Evolutionary conservation across 2,329 filamentous ascomycete species (phyloP).

Genomic region (Fusarium acutatum): DNA sequence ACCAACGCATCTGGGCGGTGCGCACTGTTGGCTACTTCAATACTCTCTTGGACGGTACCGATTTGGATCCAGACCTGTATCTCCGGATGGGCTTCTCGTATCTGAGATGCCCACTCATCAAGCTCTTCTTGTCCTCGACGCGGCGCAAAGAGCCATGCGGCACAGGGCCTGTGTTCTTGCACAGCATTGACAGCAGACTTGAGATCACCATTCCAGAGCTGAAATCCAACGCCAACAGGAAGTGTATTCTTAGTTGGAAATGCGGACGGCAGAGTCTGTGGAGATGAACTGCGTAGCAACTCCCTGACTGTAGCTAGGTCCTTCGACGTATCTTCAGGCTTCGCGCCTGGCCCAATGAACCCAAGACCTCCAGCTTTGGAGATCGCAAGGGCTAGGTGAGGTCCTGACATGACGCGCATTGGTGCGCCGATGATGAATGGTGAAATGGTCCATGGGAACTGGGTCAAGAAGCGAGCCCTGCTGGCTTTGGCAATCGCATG

Average conservation of each 20-base stretch:
- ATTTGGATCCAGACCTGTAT: slow-evolving; percentile 64
- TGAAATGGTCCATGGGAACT: slow-evolving; percentile 47
- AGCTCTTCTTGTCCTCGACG: slow-evolving; percentile 47
- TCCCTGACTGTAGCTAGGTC: slow-evolving; percentile 45
- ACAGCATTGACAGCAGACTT: slow-evolving; percentile 43
- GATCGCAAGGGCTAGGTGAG: slow-evolving; percentile 66
- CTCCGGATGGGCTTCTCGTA: slow-evolving; percentile 50
- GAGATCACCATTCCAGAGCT: slow-evolving; percentile 56
- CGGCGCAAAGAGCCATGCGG: slow-evolving; percentile 56
- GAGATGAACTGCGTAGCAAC: slow-evolving; percentile 28
- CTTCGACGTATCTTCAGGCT: slow-evolving; percentile 42
- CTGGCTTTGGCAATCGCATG: not conserved
- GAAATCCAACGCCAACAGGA: slow-evolving; percentile 55
- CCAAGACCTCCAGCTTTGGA: slow-evolving; percentile 76
- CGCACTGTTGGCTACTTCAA: slow-evolving; percentile 48
- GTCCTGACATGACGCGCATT: slow-evolving; percentile 71
- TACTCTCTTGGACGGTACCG: slow-evolving; percentile 57
- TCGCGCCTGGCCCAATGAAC: slow-evolving; percentile 53
- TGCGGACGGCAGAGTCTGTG: slow-evolving; percentile 2
- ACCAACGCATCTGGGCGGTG: slow-evolving; percentile 59
- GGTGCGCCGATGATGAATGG: slow-evolving; percentile 68
- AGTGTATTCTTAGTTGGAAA: slow-evolving; percentile 38
- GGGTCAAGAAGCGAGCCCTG: slow-evolving; percentile 1
- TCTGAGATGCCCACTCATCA: slow-evolving; percentile 54
- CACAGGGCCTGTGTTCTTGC: slow-evolving; percentile 45